Evolutionary conservation across 225 moss, liverwort and hornwort species (phyloP).

Genomic region (Pleurozium schreberi): DNA sequence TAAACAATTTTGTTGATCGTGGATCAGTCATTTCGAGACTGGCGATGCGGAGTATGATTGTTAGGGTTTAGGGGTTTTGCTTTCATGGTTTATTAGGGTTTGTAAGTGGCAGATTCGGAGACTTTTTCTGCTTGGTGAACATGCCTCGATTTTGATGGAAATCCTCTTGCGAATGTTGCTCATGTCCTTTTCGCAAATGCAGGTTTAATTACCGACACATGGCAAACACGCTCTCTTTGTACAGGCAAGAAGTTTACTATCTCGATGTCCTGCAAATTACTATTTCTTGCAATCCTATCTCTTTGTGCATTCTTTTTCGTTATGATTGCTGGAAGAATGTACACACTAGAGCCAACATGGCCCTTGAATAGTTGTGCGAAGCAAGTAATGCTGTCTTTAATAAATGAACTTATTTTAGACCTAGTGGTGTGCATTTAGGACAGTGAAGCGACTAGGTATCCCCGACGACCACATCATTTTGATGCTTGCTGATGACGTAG

Average conservation of each 20-base stretch:
- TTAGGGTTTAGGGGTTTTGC: constrained; percentile 3
- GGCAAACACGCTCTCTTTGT: constrained; percentile 92
- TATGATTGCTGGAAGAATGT: background rate
- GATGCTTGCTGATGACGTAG: constrained; percentile 97
- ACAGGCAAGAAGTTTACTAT: constrained; percentile 45
- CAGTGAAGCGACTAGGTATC: constrained; percentile 90
- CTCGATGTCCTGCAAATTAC: background rate
- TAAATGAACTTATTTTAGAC: constrained; percentile 6
- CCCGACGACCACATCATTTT: constrained; percentile 91
- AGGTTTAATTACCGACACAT: constrained; percentile 94
- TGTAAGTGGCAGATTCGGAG: background rate
- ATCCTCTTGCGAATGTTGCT: background rate
- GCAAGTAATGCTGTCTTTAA: background rate
- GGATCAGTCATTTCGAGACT: background rate
- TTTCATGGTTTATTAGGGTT: background rate
- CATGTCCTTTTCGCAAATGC: background rate
- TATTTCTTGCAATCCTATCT: background rate
- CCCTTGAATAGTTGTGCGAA: background rate
- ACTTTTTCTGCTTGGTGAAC: background rate
- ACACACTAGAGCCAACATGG: background rate
- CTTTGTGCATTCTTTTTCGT: background rate
- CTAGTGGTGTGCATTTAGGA: constrained; percentile 51
- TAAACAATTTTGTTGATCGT: background rate
- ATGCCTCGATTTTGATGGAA: background rate
- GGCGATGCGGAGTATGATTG: background rate